A percentile compares a stretch with the other conserved stretches of the same genome.
phyloP scores from a whole-genome alignment of 192 early-diverging fungal species.

The Chytriomyces confervae region DNA sequence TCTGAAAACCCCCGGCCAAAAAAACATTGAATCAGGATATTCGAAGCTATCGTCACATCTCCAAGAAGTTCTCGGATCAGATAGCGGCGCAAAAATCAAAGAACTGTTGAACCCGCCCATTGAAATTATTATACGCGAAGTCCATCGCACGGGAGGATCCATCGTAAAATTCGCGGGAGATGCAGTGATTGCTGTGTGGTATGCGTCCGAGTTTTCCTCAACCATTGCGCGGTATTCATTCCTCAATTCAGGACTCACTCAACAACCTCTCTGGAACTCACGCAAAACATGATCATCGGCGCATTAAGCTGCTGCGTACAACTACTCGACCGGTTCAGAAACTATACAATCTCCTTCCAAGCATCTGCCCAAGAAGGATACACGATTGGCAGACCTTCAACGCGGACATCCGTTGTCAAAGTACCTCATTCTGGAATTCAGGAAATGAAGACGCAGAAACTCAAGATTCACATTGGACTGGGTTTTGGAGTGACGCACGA shows the following conservation, averaged over 20 bases:
- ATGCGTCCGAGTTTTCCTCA: too few species aligned
- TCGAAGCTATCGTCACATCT: not conserved
- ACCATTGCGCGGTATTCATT: too few species aligned
- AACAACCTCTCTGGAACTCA: not conserved
- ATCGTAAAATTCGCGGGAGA: slow-evolving; percentile 28
- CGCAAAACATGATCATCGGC: too few species aligned
- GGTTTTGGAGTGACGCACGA: not conserved
- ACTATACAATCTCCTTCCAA: slow-evolving; percentile 5
- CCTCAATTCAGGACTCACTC: not conserved
- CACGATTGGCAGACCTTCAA: not conserved
- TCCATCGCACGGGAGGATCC: not conserved
- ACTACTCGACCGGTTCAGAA: not conserved
- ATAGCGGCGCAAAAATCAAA: not conserved
- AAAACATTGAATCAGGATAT: not conserved
- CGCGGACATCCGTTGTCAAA: too few species aligned
- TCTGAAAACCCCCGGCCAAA: too few species aligned
- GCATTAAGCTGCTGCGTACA: not conserved
- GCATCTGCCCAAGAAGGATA: not conserved
- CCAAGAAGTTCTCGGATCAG: not conserved
- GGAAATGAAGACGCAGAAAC: not conserved
- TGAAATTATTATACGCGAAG: slow-evolving; percentile 3
- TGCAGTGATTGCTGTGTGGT: slow-evolving; percentile 5
- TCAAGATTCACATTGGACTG: not conserved
- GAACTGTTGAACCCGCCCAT: slow-evolving; percentile 20
- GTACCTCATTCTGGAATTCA: not conserved